phyloP scores from a whole-genome alignment of 352 stramenopile species.

The Phytophthora rubi region DNA sequence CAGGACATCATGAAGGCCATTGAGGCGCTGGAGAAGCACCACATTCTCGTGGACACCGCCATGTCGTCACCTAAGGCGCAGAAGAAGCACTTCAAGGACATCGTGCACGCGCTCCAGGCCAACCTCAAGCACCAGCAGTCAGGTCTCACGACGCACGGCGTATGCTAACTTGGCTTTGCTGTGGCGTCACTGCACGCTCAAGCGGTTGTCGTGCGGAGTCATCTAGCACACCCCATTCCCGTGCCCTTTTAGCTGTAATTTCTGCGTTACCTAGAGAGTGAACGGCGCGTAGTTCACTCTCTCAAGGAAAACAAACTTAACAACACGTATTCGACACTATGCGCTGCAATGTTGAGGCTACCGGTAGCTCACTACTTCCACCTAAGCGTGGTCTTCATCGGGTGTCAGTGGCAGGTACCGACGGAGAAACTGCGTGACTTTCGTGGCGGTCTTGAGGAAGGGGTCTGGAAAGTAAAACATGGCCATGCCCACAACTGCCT shows the following conservation, averaged over 20 bases:
- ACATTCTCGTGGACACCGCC: slow-evolving; percentile 73
- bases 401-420: slow-evolving; percentile 69
- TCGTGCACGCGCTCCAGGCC: slow-evolving; percentile 68
- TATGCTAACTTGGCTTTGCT: slow-evolving; percentile 54
- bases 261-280: slow-evolving; percentile 25
- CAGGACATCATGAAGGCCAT: slow-evolving; percentile 88
- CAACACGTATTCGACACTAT: slow-evolving; percentile 27
- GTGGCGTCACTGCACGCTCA: neutral
- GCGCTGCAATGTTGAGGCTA: neutral
- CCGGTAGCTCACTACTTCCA: neutral
- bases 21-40: slow-evolving; percentile 79
- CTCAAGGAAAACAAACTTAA: slow-evolving; percentile 21
- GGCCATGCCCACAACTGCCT: slow-evolving; percentile 63
- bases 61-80: slow-evolving; percentile 83
- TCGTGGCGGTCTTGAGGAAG: slow-evolving; percentile 60
- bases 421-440: slow-evolving; percentile 75
- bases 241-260: slow-evolving; percentile 25
- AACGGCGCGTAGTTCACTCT: slow-evolving; percentile 15
- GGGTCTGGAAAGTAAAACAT: slow-evolving; percentile 69
- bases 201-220: neutral
- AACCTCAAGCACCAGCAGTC: slow-evolving; percentile 82
- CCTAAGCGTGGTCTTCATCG: slow-evolving; percentile 55
- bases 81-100: slow-evolving; percentile 70
- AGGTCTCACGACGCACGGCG: slow-evolving; percentile 78
- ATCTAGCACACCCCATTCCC: neutral